A percentile compares a stretch with the other conserved stretches of the same genome.
Conservation (phyloP, 768 basidiomycete species). For the Gloeostereum incarnatum region DNA sequence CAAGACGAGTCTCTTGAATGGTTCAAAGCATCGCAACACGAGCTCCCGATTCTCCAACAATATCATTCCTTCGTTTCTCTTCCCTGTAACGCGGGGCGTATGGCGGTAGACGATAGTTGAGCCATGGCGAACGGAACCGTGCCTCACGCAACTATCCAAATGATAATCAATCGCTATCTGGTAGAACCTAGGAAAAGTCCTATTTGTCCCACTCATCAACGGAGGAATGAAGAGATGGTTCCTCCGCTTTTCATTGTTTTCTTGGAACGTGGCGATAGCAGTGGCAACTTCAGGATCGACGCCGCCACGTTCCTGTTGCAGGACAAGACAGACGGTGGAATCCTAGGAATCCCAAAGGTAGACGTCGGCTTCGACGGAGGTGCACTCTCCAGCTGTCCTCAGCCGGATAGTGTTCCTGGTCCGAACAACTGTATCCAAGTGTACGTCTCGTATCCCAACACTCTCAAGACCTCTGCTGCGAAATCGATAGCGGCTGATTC, state of each 20-base stretch:
- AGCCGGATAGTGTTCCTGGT: constrained; percentile 4
- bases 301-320: constrained; percentile 4
- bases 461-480: neutral
- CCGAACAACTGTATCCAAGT: neutral
- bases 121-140: neutral
- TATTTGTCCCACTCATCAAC: constrained; percentile 6
- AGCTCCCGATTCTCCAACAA: constrained; percentile 1
- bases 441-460: constrained; percentile 7
- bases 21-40: constrained; percentile 1
- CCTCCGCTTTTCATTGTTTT: neutral
- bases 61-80: neutral
- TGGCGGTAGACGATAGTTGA: constrained; percentile 1
- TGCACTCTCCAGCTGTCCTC: constrained; percentile 1
- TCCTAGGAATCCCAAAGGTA: constrained; percentile 4
- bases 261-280: constrained; percentile 3
- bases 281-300: constrained; percentile 2
- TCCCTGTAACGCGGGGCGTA: neutral
- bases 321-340: neutral
- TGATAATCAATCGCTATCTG: constrained; percentile 5
- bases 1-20: constrained; percentile 4
- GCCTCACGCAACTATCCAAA: neutral
- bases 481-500: constrained; percentile 10
- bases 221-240: neutral
- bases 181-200: constrained; percentile 8
- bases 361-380: constrained; percentile 5